Conservation (phyloP, 1,284 basidiomycete genomes). For the Fomitopsis pinicola region DNA sequence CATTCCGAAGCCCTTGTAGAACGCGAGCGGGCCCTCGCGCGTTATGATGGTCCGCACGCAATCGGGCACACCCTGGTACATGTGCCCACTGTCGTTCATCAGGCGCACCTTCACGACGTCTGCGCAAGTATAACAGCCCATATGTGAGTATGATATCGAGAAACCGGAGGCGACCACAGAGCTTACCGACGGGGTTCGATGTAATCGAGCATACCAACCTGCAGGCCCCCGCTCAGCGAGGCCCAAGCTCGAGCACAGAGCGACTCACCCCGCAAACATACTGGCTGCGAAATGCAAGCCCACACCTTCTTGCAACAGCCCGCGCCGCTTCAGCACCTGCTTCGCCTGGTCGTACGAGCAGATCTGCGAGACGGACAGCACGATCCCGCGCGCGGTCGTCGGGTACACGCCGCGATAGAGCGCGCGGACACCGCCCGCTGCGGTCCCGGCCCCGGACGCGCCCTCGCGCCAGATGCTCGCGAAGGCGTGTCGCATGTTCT, state of each 20-base stretch:
- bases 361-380: constrained; percentile 34
- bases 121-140: constrained; percentile 4
- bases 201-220: constrained; percentile 36
- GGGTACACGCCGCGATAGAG: constrained; percentile 34
- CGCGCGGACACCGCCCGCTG: constrained; percentile 26
- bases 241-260: neutral
- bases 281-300: constrained; percentile 32
- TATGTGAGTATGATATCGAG: neutral
- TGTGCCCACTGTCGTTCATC: constrained; percentile 36
- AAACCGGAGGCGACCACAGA: neutral
- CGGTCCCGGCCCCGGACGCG: constrained; percentile 4
- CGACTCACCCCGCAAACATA: constrained; percentile 31
- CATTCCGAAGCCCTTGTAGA: constrained; percentile 38
- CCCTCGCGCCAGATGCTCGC: constrained; percentile 31
- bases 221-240: neutral
- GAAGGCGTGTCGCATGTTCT: constrained; percentile 30
- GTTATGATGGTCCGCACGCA: constrained; percentile 28
- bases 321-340: constrained; percentile 30
- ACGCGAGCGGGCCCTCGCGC: constrained; percentile 31
- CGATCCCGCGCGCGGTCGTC: constrained; percentile 33
- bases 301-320: constrained; percentile 32
- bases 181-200: constrained; percentile 35
- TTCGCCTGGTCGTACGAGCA: constrained; percentile 38
- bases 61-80: constrained; percentile 27
- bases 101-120: constrained; percentile 38